Percentiles rank a stretch among this genome's conserved stretches.
phyloP scores from a whole-genome alignment of 257 asterid genomes.

The Verbena officinalis region DNA sequence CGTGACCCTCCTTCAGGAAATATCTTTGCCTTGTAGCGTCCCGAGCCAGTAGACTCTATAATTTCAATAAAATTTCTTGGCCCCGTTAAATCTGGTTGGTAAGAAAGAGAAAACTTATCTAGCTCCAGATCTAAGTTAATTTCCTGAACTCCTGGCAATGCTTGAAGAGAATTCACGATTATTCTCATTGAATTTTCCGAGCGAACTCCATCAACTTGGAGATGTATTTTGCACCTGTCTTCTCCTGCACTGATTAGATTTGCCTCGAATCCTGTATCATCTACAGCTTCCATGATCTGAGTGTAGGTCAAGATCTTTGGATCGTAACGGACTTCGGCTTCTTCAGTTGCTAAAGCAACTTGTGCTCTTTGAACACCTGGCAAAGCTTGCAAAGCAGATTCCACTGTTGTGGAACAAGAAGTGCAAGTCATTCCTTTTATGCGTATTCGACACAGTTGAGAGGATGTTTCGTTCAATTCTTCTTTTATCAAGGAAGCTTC shows the following conservation, averaged over 20 bases:
- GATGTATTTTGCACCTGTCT: conserved; percentile 36
- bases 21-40: conserved; percentile 41
- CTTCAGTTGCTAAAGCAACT: conserved; percentile 49
- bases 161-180: conserved; percentile 41
- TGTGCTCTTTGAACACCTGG: conserved; percentile 53
- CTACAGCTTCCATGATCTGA: conserved; percentile 42
- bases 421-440: conserved; percentile 57
- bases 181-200: conserved; percentile 36
- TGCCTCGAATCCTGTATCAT: conserved; percentile 57
- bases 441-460: conserved; percentile 46
- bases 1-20: conserved; percentile 47
- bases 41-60: conserved; percentile 42
- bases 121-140: conserved; percentile 30
- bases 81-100: conserved; percentile 58
- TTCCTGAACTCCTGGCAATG: conserved; percentile 52
- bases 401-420: conserved; percentile 62
- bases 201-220: conserved; percentile 43
- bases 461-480: conserved; percentile 33
- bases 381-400: conserved; percentile 42
- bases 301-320: conserved; percentile 38
- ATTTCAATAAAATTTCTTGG: conserved; percentile 52
- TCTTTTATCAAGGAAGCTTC: conserved; percentile 44
- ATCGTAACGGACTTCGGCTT: conserved; percentile 50
- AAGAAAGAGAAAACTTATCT: conserved; percentile 42
- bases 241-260: conserved; percentile 47